Evolutionary conservation across 2,329 filamentous ascomycete species (phyloP).

Genomic region (Knufia petricola): DNA sequence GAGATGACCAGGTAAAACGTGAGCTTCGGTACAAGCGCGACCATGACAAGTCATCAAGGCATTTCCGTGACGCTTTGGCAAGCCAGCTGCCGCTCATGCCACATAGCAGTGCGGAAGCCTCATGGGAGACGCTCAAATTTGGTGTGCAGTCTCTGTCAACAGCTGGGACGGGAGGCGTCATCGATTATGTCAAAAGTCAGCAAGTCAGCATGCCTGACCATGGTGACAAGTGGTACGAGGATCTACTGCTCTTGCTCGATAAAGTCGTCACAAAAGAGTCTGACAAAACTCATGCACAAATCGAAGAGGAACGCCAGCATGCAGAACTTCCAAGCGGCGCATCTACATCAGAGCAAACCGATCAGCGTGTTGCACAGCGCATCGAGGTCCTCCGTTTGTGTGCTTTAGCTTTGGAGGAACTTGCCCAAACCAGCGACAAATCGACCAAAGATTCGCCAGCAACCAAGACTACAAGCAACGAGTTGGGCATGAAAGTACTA

Average conservation of each 20-base stretch:
- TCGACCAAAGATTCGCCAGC: neutral
- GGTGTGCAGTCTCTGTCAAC: neutral
- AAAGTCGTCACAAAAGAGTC: neutral
- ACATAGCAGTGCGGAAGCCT: neutral
- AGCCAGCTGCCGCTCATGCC: neutral
- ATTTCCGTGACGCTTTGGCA: neutral
- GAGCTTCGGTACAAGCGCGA: conserved; percentile 5
- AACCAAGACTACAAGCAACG: neutral
- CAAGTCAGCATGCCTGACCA: conserved; percentile 4
- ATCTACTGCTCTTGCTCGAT: neutral
- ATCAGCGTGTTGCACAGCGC: neutral
- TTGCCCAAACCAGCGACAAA: neutral
- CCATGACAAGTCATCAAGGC: neutral
- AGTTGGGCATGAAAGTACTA: neutral
- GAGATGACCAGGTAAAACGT: conserved; percentile 2
- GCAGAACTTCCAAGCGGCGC: neutral
- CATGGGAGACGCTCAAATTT: conserved; percentile 1
- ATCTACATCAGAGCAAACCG: neutral
- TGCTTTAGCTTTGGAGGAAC: neutral
- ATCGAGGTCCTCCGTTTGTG: conserved; percentile 3
- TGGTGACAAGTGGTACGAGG: neutral
- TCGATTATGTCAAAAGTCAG: conserved; percentile 1
- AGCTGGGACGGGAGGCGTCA: neutral
- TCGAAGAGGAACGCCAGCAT: conserved; percentile 12
- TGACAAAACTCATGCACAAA: conserved; percentile 10